Evolutionary conservation across 805 yeast genomes (phyloP).

Genomic region (Maudiozyma turicensis): DNA sequence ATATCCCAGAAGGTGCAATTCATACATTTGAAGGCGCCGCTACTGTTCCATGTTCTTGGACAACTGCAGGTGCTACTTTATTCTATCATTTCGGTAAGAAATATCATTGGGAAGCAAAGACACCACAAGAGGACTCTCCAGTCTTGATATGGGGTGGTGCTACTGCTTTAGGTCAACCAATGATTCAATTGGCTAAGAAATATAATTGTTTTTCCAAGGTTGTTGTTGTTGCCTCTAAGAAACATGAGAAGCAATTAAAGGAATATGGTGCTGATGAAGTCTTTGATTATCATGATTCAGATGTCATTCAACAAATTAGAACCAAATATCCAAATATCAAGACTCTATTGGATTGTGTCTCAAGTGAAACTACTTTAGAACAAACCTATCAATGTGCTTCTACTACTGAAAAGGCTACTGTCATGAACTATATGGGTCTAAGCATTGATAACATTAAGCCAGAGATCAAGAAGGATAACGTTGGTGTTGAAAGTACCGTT

Average conservation of each 20-base stretch:
- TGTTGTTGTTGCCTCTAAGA: conserved; percentile 42
- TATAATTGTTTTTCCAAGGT: conserved; percentile 35
- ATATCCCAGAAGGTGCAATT: conserved; percentile 31
- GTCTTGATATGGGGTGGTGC: conserved; percentile 60
- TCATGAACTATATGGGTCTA: conserved; percentile 29
- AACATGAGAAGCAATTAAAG: conserved; percentile 34
- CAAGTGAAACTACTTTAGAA: conserved; percentile 25
- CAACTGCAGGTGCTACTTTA: conserved; percentile 39
- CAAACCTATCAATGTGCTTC: conserved; percentile 30
- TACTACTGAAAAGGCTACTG: conserved; percentile 24
- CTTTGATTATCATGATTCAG: conserved; percentile 41
- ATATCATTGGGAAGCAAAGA: conserved; percentile 14
- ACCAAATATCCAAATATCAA: conserved; percentile 24
- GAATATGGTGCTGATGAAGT: conserved; percentile 41
- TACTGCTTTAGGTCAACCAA: conserved; percentile 49
- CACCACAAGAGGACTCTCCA: conserved; percentile 29
- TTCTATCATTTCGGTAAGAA: conserved; percentile 28
- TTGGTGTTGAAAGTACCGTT: conserved; percentile 28
- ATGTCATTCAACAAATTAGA: conserved; percentile 37
- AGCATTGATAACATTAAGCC: conserved; percentile 21
- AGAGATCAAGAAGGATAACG: conserved; percentile 28
- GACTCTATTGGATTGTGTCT: conserved; percentile 30
- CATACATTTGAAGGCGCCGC: conserved; percentile 57
- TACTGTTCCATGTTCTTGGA: conserved; percentile 42
- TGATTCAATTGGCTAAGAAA: conserved; percentile 50